Evolutionary conservation across 2,329 filamentous ascomycete genomes (phyloP).

Genomic region (Coniochaeta sp.): DNA sequence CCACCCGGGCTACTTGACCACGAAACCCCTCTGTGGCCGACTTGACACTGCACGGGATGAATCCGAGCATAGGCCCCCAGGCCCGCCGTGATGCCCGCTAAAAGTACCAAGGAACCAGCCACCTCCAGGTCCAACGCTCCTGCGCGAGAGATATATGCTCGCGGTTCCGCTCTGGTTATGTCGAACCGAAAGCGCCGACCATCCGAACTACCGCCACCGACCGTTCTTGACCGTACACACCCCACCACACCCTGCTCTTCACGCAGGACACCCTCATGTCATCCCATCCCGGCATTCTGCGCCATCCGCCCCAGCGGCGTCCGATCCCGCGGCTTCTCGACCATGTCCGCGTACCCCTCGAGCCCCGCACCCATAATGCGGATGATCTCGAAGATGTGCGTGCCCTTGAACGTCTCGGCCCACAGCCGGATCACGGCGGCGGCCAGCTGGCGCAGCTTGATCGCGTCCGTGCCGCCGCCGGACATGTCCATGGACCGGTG

Average conservation of each 20-base stretch:
- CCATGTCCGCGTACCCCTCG: slow-evolving; percentile 48
- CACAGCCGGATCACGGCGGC: slow-evolving; percentile 52
- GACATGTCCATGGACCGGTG: slow-evolving; percentile 32
- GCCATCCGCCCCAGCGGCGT: slow-evolving; percentile 31
- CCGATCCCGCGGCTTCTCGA: slow-evolving; percentile 47
- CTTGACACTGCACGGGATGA: no score
- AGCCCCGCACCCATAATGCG: slow-evolving; percentile 50
- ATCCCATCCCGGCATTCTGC: slow-evolving; percentile 4
- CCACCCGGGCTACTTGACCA: no score
- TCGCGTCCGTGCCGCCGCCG: slow-evolving; percentile 32
- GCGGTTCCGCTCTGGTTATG: background rate
- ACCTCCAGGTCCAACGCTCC: background rate
- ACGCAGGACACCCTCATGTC: background rate
- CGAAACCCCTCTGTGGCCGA: no score
- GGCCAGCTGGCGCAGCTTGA: slow-evolving; percentile 47
- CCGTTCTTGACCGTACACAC: no score
- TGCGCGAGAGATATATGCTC: background rate
- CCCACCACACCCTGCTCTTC: background rate
- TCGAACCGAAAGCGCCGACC: no score
- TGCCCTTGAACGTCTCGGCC: slow-evolving; percentile 56
- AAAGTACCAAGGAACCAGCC: background rate
- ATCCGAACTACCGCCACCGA: no score
- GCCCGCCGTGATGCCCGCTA: no score
- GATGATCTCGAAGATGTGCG: slow-evolving; percentile 54
- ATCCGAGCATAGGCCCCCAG: no score